These are phyloP conservation scores for Hibiscus trionum DNA, from an alignment of 345 rosid species.

Conservation along the genomic window DNA sequence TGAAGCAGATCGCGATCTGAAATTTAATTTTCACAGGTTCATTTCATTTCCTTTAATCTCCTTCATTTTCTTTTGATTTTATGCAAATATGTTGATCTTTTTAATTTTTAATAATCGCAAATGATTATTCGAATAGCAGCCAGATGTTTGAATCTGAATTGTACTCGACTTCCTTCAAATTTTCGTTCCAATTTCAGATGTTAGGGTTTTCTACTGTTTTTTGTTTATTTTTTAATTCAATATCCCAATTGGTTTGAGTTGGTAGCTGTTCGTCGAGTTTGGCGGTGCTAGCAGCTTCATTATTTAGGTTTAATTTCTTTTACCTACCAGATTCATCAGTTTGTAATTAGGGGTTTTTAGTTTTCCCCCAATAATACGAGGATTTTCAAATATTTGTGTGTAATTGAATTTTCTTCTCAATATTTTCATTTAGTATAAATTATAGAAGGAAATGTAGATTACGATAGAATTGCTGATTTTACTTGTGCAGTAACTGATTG, in stretches of 20 bases:
- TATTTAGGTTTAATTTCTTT: neutral
- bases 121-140: no score
- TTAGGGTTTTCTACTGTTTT: no score
- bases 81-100: neutral
- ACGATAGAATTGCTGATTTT: slow-evolving; percentile 1
- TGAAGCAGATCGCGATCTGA: slow-evolving; percentile 17
- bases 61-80: neutral
- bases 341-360: slow-evolving; percentile 3
- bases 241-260: neutral
- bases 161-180: no score
- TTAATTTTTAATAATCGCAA: no score
- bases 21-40: neutral
- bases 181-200: neutral
- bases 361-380: neutral
- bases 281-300: neutral
- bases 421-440: neutral
- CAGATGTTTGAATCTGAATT: no score
- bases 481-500: slow-evolving; percentile 14
- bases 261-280: neutral
- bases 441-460: neutral
- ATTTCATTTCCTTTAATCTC: neutral
- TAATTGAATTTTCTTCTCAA: neutral
- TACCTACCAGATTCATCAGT: neutral
- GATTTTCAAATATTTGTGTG: neutral
- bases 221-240: no score